A percentile compares a stretch with the other conserved stretches of the same genome.
phyloP scores from a whole-genome alignment of 768 basidiomycete species.

The Mycena indigotica region DNA sequence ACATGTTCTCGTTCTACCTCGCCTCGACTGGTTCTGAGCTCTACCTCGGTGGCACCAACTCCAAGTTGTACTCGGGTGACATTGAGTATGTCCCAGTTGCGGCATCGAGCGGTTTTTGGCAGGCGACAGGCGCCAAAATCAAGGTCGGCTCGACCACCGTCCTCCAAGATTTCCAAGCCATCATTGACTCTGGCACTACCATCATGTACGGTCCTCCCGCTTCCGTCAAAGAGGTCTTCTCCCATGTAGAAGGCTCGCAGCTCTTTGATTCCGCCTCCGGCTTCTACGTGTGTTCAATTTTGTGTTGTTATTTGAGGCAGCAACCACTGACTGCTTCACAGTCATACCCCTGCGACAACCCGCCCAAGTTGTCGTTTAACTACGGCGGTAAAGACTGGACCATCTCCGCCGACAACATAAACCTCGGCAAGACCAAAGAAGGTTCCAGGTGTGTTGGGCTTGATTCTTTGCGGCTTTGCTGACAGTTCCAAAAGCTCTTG shows the following conservation, averaged over 20 bases:
- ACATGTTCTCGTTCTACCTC: slow-evolving; percentile 50
- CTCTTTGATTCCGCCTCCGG: slow-evolving; percentile 9
- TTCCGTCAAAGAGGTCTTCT: slow-evolving; percentile 4
- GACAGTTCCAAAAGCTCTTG: too few relatives aligned
- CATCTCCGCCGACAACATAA: slow-evolving; percentile 46
- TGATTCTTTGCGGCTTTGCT: too few relatives aligned
- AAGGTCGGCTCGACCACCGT: slow-evolving; percentile 12
- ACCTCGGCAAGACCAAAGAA: slow-evolving; percentile 40
- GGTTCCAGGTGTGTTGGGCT: too few relatives aligned
- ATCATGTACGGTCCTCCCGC: slow-evolving; percentile 33
- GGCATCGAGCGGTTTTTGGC: slow-evolving; percentile 29
- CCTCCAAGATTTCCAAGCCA: slow-evolving; percentile 19
- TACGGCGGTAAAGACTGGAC: slow-evolving; percentile 40
- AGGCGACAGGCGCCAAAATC: slow-evolving; percentile 19
- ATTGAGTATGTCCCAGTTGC: slow-evolving; percentile 36
- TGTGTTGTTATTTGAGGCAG: not conserved
- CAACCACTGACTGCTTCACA: slow-evolving; percentile 1
- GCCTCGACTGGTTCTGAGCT: slow-evolving; percentile 45
- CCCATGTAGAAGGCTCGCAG: slow-evolving; percentile 5
- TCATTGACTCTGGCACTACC: slow-evolving; percentile 43
- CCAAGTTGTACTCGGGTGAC: slow-evolving; percentile 43
- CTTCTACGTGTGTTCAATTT: not conserved
- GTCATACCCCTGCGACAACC: slow-evolving; percentile 27
- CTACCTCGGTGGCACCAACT: slow-evolving; percentile 52
- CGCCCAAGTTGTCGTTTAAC: slow-evolving; percentile 34